Evolutionary conservation across 2,329 filamentous ascomycete species (phyloP).

Genomic region (Pseudocercospora fijiensis): DNA sequence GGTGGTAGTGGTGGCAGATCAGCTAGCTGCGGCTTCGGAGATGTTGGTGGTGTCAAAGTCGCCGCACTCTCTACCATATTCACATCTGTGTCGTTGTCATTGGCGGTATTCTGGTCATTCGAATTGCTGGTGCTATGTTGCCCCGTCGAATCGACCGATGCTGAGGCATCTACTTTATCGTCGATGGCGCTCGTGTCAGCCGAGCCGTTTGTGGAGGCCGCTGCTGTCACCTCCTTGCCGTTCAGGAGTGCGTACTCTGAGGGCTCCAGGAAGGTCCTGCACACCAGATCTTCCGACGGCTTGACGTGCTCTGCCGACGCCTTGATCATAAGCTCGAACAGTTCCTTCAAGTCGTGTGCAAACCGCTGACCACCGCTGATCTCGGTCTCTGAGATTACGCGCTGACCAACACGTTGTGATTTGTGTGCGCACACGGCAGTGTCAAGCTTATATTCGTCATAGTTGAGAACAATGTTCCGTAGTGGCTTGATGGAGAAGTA

Average conservation of each 20-base stretch:
- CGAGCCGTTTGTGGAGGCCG: conserved; percentile 4
- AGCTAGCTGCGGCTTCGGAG: conserved; percentile 33
- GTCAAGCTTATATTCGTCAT: conserved; percentile 68
- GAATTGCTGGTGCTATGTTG: conserved; percentile 30
- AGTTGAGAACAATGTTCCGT: conserved; percentile 75
- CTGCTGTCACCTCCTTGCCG: conserved; percentile 17
- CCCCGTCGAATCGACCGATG: neutral
- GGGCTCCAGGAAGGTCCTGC: conserved; percentile 37
- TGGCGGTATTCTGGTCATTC: conserved; percentile 28
- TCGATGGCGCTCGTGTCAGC: conserved; percentile 21
- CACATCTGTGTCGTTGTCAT: conserved; percentile 25
- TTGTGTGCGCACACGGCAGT: conserved; percentile 62
- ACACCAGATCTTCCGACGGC: conserved; percentile 39
- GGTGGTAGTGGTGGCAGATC: conserved; percentile 55
- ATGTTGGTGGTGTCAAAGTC: conserved; percentile 35
- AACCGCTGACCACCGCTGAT: conserved; percentile 40
- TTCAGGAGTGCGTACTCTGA: conserved; percentile 31
- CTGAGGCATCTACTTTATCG: conserved; percentile 10
- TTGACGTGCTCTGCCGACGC: conserved; percentile 32
- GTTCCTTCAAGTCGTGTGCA: conserved; percentile 36
- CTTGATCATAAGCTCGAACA: conserved; percentile 42
- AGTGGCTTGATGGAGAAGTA: conserved; percentile 85
- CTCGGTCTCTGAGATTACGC: conserved; percentile 52
- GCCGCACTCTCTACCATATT: conserved; percentile 27
- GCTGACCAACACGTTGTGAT: conserved; percentile 71